Evolutionary conservation across 768 basidiomycete species (phyloP).

Genomic region (Leccinum truebloodii): DNA sequence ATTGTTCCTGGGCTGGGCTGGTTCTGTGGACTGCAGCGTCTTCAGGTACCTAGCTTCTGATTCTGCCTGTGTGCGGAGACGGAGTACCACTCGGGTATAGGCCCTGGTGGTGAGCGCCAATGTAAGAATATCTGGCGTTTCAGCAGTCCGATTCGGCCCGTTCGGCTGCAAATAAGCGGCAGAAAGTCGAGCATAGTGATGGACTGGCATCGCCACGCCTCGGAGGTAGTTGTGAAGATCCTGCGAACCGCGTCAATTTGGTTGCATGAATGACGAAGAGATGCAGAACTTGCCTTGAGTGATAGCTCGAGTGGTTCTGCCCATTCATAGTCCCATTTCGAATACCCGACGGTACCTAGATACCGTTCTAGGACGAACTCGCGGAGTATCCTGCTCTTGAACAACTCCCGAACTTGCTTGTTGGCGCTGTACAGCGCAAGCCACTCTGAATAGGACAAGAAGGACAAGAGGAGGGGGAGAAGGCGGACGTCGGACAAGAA

Average conservation of each 20-base stretch:
- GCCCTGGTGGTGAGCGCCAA: conserved; percentile 67
- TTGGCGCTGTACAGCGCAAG: conserved; percentile 57
- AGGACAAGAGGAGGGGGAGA: conserved; percentile 54
- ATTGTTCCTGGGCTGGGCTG: neutral
- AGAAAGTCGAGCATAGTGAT: conserved; percentile 68
- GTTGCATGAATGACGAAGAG: neutral
- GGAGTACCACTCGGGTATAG: conserved; percentile 77
- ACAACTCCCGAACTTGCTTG: conserved; percentile 53
- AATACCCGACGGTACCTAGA: conserved; percentile 71
- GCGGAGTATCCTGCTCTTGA: conserved; percentile 49
- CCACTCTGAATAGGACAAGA: conserved; percentile 75
- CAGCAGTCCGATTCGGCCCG: conserved; percentile 37
- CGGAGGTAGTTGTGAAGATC: conserved; percentile 81
- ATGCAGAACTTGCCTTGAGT: conserved; percentile 49
- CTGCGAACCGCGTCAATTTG: conserved; percentile 37
- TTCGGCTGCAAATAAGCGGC: conserved; percentile 56
- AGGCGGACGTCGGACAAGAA: conserved; percentile 58
- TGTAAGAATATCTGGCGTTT: conserved; percentile 45
- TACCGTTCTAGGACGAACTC: conserved; percentile 72
- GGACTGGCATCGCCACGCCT: conserved; percentile 72
- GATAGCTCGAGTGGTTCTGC: conserved; percentile 64
- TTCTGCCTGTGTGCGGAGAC: conserved; percentile 79
- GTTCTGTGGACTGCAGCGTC: conserved; percentile 11
- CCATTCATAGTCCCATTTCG: conserved; percentile 55
- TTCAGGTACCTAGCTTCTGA: conserved; percentile 40